phyloP scores from a whole-genome alignment of 768 basidiomycete species.

The Terana coerulea region DNA sequence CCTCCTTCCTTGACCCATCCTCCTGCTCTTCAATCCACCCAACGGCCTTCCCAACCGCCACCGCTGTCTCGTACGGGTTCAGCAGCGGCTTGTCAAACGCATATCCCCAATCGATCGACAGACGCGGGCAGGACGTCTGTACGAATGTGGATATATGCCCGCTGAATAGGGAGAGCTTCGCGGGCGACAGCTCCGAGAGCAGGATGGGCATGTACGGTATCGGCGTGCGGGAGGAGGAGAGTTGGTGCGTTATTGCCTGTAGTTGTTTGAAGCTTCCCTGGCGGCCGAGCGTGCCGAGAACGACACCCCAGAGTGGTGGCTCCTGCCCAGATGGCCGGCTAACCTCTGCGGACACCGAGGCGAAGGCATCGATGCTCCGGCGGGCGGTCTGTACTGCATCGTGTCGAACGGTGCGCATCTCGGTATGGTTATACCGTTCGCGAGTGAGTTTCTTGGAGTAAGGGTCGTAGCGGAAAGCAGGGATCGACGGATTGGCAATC shows the following conservation, averaged over 20 bases:
- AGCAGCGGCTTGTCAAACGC: conserved; percentile 88
- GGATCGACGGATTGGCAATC: conserved; percentile 96
- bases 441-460: conserved; percentile 96
- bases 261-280: conserved; percentile 93
- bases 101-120: conserved; percentile 99
- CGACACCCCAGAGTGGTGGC: conserved; percentile 73
- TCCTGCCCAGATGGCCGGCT: conserved; percentile 5
- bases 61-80: conserved; percentile 90
- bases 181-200: conserved; percentile 94
- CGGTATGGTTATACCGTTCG: conserved; percentile 83
- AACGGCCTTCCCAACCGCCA: conserved; percentile 65
- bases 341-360: conserved; percentile 13
- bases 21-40: conserved; percentile 57
- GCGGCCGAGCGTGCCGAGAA: conserved; percentile 90
- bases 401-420: conserved; percentile 77
- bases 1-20: conserved; percentile 29
- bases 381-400: conserved; percentile 75
- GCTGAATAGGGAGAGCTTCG: conserved; percentile 82
- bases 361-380: conserved; percentile 45
- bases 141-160: conserved; percentile 85
- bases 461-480: conserved; percentile 97
- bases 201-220: conserved; percentile 88
- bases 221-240: conserved; percentile 45
- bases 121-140: conserved; percentile 93
- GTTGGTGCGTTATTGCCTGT: conserved; percentile 73